A percentile compares a stretch with the other conserved stretches of the same genome.
These are phyloP conservation scores for Thelonectria rubi DNA, from an alignment of 2,329 filamentous ascomycete species.

Conservation along the genomic window DNA sequence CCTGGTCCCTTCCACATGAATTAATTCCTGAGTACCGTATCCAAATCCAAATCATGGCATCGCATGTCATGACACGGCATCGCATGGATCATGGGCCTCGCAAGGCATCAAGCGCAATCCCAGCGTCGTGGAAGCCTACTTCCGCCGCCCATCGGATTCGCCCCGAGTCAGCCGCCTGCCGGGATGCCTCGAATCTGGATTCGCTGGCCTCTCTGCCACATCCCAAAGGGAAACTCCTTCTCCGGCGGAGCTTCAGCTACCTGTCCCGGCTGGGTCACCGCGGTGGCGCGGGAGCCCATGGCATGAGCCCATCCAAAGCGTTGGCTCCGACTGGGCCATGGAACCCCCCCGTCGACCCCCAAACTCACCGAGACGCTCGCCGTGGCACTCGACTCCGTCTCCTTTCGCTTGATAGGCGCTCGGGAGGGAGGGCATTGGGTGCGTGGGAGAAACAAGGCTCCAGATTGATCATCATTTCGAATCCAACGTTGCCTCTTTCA, in stretches of 20 bases:
- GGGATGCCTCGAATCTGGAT: conserved; percentile 29
- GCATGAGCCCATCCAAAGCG: conserved; percentile 33
- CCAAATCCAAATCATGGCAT: conserved; percentile 24
- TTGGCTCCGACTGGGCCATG: conserved; percentile 26
- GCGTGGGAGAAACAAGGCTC: conserved; percentile 16
- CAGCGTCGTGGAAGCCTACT: conserved; percentile 26
- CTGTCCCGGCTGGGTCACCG: conserved; percentile 30
- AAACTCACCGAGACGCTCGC: conserved; percentile 41
- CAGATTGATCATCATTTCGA: conserved; percentile 27
- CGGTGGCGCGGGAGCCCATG: conserved; percentile 35
- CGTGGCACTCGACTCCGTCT: conserved; percentile 27
- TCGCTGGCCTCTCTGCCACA: too few relatives aligned
- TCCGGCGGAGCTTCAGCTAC: conserved; percentile 25
- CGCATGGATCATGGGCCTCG: conserved; percentile 20
- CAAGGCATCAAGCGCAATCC: conserved; percentile 30
- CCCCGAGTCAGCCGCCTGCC: conserved; percentile 19
- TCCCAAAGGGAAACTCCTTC: conserved; percentile 9
- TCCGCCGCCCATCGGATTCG: conserved; percentile 35
- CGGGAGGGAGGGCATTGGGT: conserved; percentile 8
- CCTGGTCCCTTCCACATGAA: conserved; percentile 24
- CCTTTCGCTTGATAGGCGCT: conserved; percentile 29
- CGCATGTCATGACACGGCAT: conserved; percentile 30
- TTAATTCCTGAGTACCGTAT: conserved; percentile 24
- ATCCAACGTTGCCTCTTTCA: conserved; percentile 11
- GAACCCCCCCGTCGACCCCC: conserved; percentile 25